Percentiles rank a stretch among this genome's conserved stretches.
Evolutionary conservation across 352 stramenopile genomes (phyloP).

Genomic region (Globisporangium parvum): DNA sequence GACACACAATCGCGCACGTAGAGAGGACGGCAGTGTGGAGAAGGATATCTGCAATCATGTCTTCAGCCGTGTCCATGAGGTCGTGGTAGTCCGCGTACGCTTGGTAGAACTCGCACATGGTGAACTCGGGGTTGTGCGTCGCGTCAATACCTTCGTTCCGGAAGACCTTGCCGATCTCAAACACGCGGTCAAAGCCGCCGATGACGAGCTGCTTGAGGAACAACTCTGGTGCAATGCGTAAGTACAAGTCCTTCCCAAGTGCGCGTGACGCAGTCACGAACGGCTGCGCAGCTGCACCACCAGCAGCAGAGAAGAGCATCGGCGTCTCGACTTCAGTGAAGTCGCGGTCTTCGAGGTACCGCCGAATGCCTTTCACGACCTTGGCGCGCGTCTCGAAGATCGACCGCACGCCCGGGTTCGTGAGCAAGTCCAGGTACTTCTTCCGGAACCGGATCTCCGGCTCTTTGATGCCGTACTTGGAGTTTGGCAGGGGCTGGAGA

Average conservation of each 20-base stretch:
- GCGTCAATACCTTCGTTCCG: constrained; percentile 97
- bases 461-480: constrained; percentile 95
- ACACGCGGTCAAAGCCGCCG: constrained; percentile 97
- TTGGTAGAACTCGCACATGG: constrained; percentile 98
- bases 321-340: constrained; percentile 95
- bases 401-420: constrained; percentile 89
- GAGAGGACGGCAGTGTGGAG: constrained; percentile 1
- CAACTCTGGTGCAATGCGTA: constrained; percentile 96
- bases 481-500: constrained; percentile 80
- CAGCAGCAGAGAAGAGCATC: constrained; percentile 98
- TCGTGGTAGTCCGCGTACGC: constrained; percentile 99
- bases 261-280: constrained; percentile 98
- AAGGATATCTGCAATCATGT: constrained; percentile 90
- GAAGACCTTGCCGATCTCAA: constrained; percentile 98
- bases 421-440: constrained; percentile 98
- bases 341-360: constrained; percentile 61
- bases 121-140: constrained; percentile 99
- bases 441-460: constrained; percentile 96
- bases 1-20: not conserved
- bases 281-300: constrained; percentile 95
- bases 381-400: constrained; percentile 93
- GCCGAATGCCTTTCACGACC: constrained; percentile 54
- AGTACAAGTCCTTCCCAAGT: constrained; percentile 93
- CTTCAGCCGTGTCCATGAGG: constrained; percentile 97
- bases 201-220: constrained; percentile 97